Evolutionary conservation across 2,329 filamentous ascomycete genomes (phyloP), one percentile per base, ranked within the genome.

Genomic region (Calcarisporium arbuscula): DNA sequence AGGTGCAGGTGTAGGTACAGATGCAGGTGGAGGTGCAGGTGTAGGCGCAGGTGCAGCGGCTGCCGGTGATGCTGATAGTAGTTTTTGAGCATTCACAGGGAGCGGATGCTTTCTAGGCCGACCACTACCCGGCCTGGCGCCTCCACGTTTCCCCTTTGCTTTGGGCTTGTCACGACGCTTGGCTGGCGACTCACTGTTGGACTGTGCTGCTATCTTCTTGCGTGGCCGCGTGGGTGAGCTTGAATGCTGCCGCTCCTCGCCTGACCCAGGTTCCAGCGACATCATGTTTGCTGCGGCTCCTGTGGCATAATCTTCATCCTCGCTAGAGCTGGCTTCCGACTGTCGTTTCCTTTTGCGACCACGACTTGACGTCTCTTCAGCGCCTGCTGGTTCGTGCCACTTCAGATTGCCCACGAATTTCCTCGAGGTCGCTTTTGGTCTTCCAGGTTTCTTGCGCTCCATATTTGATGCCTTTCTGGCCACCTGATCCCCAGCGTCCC

Each of bases 21-120:
- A n/a, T n/a, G n/a, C n/a, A n/a, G n/a, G n/a, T n/a, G n/a, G n/a
- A n/a, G n/a, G n/a, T n/a, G n/a, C n/a, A n/a, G n/a, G n/a, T n/a
- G n/a, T n/a, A n/a, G n/a, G n/a, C n/a, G n/a, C n/a, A n/a, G n/a
- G n/a, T n/a, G n/a, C n/a, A n/a, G n/a, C n/a, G n/a, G n/a, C n/a
- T n/a, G n/a, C n/a, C n/a, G n/a, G n/a, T n/a, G n/a, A n/a, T n/a
- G n/a, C n/a, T n/a, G n/a, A n/a, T n/a, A n/a, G n/a, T n/a, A n/a
- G n/a, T n/a, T n/a, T n/a, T n/a, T n/a, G n/a, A 25, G 22, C 22
- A 25, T 9, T 25, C 18, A 35, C 42, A 12, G 42, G 39, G 27
- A 53, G 52, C 20, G 56, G 57, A 25, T 62, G 56, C 45, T 61
- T 62, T 46, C 59, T 58, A 49, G 59, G 59, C 29, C 59, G 50